Percentiles rank a stretch among this genome's conserved stretches.
Conservation (phyloP, 257 asterid species). For the Solanum dulcamara region DNA sequence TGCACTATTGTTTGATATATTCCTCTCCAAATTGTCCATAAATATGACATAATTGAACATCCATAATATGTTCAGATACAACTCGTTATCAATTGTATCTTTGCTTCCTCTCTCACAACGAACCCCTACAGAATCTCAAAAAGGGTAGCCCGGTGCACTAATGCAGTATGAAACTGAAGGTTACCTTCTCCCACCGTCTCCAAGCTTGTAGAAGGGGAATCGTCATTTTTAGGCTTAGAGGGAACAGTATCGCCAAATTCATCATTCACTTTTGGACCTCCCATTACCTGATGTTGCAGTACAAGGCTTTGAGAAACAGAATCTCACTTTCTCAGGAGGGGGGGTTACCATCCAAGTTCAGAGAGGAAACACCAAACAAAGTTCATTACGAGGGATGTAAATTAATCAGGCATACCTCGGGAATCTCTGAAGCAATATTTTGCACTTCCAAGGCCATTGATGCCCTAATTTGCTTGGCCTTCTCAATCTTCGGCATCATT, state of each 20-base stretch:
- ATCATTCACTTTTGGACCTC: conserved; percentile 34
- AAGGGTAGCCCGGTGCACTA: no score
- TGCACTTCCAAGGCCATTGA: conserved; percentile 56
- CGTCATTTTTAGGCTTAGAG: conserved; percentile 44
- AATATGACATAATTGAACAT: not conserved
- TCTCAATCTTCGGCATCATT: conserved; percentile 87
- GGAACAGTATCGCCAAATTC: conserved; percentile 64
- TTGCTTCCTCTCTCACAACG: not conserved
- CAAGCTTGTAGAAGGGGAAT: conserved; percentile 16
- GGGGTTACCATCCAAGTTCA: not conserved
- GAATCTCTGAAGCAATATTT: conserved; percentile 31
- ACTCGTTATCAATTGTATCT: not conserved
- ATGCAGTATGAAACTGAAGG: not conserved
- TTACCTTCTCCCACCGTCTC: conserved; percentile 50
- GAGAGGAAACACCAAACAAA: not conserved
- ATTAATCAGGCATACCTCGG: conserved; percentile 41
- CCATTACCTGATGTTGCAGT: conserved; percentile 23
- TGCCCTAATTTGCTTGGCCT: conserved; percentile 67
- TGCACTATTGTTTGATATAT: not conserved
- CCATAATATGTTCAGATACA: not conserved
- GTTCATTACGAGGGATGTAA: not conserved
- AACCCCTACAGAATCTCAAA: not conserved
- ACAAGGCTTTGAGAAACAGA: not conserved
- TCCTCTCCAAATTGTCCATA: not conserved
- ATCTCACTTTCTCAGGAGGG: not conserved